Evolutionary conservation across 148 eudicot species (phyloP).

Genomic region (Salicornia ramosissima): DNA sequence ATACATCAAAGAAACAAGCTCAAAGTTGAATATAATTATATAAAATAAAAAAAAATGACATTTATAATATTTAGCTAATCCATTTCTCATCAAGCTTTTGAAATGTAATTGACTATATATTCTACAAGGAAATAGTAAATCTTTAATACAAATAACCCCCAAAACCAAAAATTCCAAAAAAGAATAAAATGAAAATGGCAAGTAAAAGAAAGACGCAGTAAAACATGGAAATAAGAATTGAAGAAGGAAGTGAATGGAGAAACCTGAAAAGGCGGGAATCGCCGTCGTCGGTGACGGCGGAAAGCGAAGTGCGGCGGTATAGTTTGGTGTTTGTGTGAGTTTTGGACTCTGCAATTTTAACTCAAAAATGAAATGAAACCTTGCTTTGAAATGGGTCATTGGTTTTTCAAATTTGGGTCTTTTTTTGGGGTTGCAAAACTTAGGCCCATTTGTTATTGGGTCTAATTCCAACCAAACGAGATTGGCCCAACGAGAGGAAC

Average conservation of each 20-base stretch:
- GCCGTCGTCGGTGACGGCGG: slow-evolving; percentile 10
- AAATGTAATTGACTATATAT: neutral
- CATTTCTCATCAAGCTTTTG: neutral
- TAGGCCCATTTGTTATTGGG: neutral
- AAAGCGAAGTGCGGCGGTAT: neutral
- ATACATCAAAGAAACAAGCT: neutral
- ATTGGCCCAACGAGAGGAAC: too few relatives aligned
- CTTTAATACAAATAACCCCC: neutral
- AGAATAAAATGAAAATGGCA: neutral
- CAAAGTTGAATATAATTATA: neutral
- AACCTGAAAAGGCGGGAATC: neutral
- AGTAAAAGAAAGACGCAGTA: neutral
- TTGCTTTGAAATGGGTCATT: neutral
- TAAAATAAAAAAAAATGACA: neutral
- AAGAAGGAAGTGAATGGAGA: too few relatives aligned
- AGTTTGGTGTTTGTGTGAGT: neutral
- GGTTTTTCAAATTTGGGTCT: too few relatives aligned
- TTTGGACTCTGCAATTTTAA: neutral
- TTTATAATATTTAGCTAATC: neutral
- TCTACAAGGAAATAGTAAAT: neutral
- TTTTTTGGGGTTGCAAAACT: too few relatives aligned
- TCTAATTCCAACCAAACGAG: too few relatives aligned
- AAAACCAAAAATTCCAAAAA: neutral
- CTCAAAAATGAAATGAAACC: too few relatives aligned
- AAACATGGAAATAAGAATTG: neutral